A percentile compares a stretch with the other conserved stretches of the same genome.
phyloP scores from a whole-genome alignment of 495 filamentous ascomycete genomes.

The Penicillium ucsense region DNA sequence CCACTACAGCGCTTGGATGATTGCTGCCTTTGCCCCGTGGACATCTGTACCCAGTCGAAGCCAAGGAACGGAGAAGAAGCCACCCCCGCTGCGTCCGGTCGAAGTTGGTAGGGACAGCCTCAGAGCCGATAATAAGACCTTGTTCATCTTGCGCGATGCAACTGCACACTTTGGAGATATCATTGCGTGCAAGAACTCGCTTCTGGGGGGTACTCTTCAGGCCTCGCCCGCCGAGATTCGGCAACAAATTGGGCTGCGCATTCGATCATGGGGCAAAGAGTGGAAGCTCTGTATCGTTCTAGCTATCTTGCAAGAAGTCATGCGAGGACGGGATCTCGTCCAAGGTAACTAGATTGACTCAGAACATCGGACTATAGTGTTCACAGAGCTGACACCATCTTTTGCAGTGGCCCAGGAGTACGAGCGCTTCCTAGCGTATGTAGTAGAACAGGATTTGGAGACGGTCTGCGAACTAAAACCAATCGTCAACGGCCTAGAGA shows the following conservation, averaged over 20 bases:
- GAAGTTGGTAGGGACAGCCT: conserved; percentile 66
- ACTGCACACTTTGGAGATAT: conserved; percentile 52
- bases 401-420: conserved; percentile 31
- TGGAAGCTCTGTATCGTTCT: conserved; percentile 72
- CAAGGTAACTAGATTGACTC: conserved; percentile 14
- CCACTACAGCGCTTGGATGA: conserved; percentile 61
- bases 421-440: conserved; percentile 33
- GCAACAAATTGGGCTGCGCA: conserved; percentile 59
- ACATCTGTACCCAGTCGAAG: conserved; percentile 40
- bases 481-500: conserved; percentile 54
- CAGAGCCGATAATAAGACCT: conserved; percentile 63
- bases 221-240: conserved; percentile 33
- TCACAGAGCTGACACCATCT: not conserved
- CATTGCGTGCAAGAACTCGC: conserved; percentile 42
- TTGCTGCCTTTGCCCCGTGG: conserved; percentile 72
- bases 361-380: too few relatives aligned
- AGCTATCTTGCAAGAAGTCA: conserved; percentile 57
- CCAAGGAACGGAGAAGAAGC: conserved; percentile 34
- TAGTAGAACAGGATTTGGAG: conserved; percentile 32
- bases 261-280: conserved; percentile 64
- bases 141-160: conserved; percentile 53
- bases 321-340: conserved; percentile 25
- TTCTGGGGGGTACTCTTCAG: conserved; percentile 14
- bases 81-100: conserved; percentile 42
- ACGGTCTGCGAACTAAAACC: conserved; percentile 43